phyloP scores from a whole-genome alignment of 2,329 filamentous ascomycete genomes.

The Talaromyces sp. region DNA sequence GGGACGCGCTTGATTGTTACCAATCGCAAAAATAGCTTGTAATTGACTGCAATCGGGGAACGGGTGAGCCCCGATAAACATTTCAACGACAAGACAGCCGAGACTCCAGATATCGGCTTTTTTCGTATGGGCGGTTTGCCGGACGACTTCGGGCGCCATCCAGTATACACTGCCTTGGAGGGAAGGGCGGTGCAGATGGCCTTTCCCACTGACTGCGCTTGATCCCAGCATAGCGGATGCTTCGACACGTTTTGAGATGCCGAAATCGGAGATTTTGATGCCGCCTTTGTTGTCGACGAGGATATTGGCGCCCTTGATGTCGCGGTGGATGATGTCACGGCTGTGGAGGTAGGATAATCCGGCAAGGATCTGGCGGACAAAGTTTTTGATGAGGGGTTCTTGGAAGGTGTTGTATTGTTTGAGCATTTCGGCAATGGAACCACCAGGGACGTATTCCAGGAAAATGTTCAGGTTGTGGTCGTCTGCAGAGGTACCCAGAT shows the following conservation, averaged over 20 bases:
- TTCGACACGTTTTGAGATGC: constrained; percentile 96
- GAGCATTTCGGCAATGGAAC: constrained; percentile 96
- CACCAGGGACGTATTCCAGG: constrained; percentile 96
- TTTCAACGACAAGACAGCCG: constrained; percentile 94
- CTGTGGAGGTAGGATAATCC: constrained; percentile 91
- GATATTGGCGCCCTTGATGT: constrained; percentile 99
- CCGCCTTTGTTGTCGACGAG: constrained; percentile 98
- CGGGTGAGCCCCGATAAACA: constrained; percentile 96
- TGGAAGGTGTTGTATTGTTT: constrained; percentile 95
- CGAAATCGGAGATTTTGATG: constrained; percentile 99
- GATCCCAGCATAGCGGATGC: constrained; percentile 70
- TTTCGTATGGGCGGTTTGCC: constrained; percentile 94
- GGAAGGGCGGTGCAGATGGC: constrained; percentile 57
- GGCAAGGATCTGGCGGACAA: constrained; percentile 89
- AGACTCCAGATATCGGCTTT: constrained; percentile 99
- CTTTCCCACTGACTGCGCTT: constrained; percentile 31
- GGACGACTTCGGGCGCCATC: constrained; percentile 99
- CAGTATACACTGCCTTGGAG: constrained; percentile 97
- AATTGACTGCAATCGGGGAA: constrained; percentile 96
- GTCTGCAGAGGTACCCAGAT: constrained; percentile 89
- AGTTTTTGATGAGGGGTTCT: constrained; percentile 90
- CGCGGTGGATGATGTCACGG: constrained; percentile 93
- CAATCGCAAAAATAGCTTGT: constrained; percentile 98
- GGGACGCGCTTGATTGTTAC: constrained; percentile 77
- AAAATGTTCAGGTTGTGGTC: constrained; percentile 96